Evolutionary conservation across 345 rosid species (phyloP).

Genomic region (Euphorbia tirucalli): DNA sequence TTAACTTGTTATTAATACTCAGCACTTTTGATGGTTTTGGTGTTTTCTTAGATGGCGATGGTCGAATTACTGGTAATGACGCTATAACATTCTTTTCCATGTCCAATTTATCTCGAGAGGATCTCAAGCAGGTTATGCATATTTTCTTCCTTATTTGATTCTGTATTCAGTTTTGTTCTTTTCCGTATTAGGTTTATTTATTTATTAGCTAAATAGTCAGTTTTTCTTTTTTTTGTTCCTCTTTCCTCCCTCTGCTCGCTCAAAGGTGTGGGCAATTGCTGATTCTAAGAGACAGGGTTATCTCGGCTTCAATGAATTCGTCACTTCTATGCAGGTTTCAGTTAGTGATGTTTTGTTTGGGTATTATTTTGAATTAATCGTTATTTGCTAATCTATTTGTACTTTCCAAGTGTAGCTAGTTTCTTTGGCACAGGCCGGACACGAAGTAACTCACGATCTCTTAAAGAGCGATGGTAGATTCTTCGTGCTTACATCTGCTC

Average conservation of each 20-base stretch:
- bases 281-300: constrained; percentile 87
- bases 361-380: not conserved
- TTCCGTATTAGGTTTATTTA: constrained; percentile 6
- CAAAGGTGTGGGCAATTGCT: constrained; percentile 91
- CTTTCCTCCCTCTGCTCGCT: not conserved
- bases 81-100: constrained; percentile 76
- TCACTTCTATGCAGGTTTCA: constrained; percentile 45
- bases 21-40: not conserved
- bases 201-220: constrained; percentile 9
- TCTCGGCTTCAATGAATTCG: constrained; percentile 73
- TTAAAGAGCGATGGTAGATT: constrained; percentile 40
- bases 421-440: constrained; percentile 71
- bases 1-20: not conserved
- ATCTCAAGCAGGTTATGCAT: constrained; percentile 72
- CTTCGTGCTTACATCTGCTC: not conserved
- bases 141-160: not conserved
- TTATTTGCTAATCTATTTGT: constrained; percentile 15
- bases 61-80: constrained; percentile 83
- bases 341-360: not conserved
- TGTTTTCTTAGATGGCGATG: constrained; percentile 59
- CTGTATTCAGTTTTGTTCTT: not conserved
- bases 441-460: constrained; percentile 54
- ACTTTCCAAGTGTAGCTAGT: constrained; percentile 52
- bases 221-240: not conserved
- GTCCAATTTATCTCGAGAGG: constrained; percentile 75